Conservation (phyloP, 106 monocot species). For the Apostasia shenzhenica region DNA sequence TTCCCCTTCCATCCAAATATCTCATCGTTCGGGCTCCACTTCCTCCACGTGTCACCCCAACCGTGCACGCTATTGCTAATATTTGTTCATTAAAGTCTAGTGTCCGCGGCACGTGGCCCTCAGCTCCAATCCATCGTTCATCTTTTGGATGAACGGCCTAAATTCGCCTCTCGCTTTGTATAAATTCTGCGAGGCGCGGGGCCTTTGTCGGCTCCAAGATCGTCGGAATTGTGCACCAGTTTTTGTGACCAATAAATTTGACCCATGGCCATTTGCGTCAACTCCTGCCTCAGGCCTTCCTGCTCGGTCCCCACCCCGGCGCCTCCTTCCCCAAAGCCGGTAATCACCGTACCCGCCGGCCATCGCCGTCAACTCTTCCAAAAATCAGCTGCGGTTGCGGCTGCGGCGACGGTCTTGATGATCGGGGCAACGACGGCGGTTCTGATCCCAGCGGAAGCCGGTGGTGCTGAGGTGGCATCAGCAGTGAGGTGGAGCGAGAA, state of each 20-base stretch:
- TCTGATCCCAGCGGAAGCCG: neutral
- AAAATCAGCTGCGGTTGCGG: neutral
- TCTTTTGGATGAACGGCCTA: neutral
- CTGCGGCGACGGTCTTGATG: neutral
- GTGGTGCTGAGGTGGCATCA: neutral
- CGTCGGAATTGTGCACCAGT: too few relatives aligned
- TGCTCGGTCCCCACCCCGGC: neutral
- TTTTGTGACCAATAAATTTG: neutral
- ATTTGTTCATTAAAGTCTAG: too few relatives aligned
- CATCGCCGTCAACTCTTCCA: neutral
- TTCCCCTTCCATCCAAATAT: too few relatives aligned
- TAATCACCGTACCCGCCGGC: neutral
- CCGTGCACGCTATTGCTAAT: neutral
- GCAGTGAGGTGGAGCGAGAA: constrained; percentile 18
- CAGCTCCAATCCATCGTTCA: neutral
- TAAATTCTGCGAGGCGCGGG: too few relatives aligned
- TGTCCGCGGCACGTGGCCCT: neutral
- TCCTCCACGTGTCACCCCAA: neutral
- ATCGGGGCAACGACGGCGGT: neutral
- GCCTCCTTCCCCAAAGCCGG: constrained; percentile 1
- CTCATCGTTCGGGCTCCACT: neutral
- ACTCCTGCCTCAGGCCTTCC: constrained; percentile 18
- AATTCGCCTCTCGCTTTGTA: neutral
- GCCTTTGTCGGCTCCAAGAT: too few relatives aligned
- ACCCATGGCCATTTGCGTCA: constrained; percentile 20